A percentile compares a stretch with the other conserved stretches of the same genome.
These are phyloP conservation scores for Talaromyces ruber DNA, from an alignment of 495 filamentous ascomycete genomes.

Conservation along the genomic window DNA sequence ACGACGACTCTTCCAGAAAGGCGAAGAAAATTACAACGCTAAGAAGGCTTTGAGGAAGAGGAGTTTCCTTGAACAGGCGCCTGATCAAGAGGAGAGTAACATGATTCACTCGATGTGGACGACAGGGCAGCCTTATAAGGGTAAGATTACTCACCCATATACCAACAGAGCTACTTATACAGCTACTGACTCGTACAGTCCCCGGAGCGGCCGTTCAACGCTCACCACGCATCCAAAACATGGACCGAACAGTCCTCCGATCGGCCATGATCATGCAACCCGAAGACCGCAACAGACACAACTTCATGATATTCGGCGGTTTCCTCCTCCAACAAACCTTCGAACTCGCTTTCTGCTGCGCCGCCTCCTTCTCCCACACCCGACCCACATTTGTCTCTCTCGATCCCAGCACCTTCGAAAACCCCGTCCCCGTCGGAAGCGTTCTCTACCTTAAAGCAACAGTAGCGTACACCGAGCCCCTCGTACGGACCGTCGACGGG, in stretches of 20 bases:
- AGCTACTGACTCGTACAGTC: not conserved
- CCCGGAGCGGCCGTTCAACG: slow-evolving; percentile 1
- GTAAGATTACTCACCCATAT: slow-evolving; percentile 16
- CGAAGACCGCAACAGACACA: slow-evolving; percentile 75
- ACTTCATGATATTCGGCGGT: slow-evolving; percentile 87
- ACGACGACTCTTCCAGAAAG: slow-evolving; percentile 53
- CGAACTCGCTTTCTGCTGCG: slow-evolving; percentile 83
- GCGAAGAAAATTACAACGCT: slow-evolving; percentile 65
- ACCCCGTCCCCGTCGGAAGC: slow-evolving; percentile 76
- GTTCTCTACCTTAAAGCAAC: slow-evolving; percentile 74
- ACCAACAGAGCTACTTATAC: not conserved
- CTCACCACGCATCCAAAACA: slow-evolving; percentile 52
- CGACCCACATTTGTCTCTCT: slow-evolving; percentile 70
- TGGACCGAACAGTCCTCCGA: slow-evolving; percentile 57
- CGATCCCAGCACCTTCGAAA: slow-evolving; percentile 75
- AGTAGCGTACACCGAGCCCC: slow-evolving; percentile 69
- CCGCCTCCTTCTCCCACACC: slow-evolving; percentile 66
- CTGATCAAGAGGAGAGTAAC: slow-evolving; percentile 67
- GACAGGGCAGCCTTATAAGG: slow-evolving; percentile 57
- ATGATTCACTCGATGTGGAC: slow-evolving; percentile 78
- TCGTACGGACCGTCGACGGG: slow-evolving; percentile 27
- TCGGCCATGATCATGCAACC: slow-evolving; percentile 82
- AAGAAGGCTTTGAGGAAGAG: slow-evolving; percentile 59
- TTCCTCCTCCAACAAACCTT: slow-evolving; percentile 77
- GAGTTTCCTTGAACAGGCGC: slow-evolving; percentile 61